A percentile compares a stretch with the other conserved stretches of the same genome.
Conservation (phyloP, 805 yeast genomes). For the Starmerella potacharoeniae region DNA sequence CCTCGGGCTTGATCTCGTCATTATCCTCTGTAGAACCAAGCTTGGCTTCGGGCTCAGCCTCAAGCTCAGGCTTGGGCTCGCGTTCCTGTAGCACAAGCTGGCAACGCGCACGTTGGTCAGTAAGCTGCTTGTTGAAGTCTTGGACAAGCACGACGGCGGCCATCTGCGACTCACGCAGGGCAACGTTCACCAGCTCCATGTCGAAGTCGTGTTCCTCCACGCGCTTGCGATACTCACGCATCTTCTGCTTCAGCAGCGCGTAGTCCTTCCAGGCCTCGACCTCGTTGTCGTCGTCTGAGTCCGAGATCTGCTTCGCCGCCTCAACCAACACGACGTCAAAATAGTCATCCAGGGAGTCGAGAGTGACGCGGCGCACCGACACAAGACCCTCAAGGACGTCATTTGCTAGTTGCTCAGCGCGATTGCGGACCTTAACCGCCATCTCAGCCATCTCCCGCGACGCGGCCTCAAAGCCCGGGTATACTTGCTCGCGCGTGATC, state of each 20-base stretch:
- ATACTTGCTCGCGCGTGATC: slow-evolving; percentile 12
- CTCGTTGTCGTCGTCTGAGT: slow-evolving; percentile 21
- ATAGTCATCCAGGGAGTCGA: slow-evolving; percentile 25
- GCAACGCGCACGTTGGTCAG: slow-evolving; percentile 18
- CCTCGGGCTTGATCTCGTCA: no score
- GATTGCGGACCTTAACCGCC: slow-evolving; percentile 21
- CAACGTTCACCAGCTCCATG: slow-evolving; percentile 19
- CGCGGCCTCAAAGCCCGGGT: slow-evolving; percentile 18
- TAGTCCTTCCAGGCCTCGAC: slow-evolving; percentile 20
- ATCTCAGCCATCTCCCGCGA: slow-evolving; percentile 17
- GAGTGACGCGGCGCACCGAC: slow-evolving; percentile 21
- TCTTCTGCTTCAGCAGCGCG: slow-evolving; percentile 19
- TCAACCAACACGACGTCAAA: slow-evolving; percentile 23
- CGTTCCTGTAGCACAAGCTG: slow-evolving; percentile 23
- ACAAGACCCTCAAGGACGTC: slow-evolving; percentile 17
- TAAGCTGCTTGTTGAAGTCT: slow-evolving; percentile 19
- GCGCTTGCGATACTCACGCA: slow-evolving; percentile 14
- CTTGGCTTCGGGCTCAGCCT: background rate
- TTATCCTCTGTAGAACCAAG: no score
- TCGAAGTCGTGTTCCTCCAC: slow-evolving; percentile 21
- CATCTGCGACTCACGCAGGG: slow-evolving; percentile 23
- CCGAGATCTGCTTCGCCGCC: slow-evolving; percentile 21
- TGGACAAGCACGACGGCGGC: slow-evolving; percentile 22
- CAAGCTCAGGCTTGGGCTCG: background rate
- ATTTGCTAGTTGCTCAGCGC: slow-evolving; percentile 23